Evolutionary conservation across 1,284 basidiomycete genomes (phyloP), one percentile per base, ranked within the genome.

Genomic region (Boletus mariae): DNA sequence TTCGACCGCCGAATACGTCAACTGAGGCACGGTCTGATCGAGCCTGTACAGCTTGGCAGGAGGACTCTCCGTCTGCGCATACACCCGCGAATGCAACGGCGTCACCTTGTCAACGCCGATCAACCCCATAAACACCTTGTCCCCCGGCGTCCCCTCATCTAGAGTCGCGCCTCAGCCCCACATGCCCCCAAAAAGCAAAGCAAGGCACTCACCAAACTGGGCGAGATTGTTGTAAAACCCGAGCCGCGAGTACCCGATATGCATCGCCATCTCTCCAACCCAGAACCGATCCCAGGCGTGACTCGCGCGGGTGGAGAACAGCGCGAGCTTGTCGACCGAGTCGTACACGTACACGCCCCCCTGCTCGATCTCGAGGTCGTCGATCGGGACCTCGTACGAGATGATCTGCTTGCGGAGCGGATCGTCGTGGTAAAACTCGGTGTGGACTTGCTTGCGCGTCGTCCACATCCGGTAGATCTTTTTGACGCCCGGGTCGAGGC

Each of bases 331-430:
- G 2, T 61, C 55, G 41, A 81, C 81, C 62, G 79, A 79, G 62
- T 85, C 83, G 12, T 84, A 70, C 20, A 84, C 73, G 60, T 82
- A 84, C 1, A 80, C 80, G 44, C 81, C 79, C 10, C 81, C 82
- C 52, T 74, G 73, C 5, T 76, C 65, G 47, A 84, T 67, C 62
- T 76, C 81, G 28, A 71, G 49, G 6, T 73, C 74, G n/a, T 71
- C 71, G 0, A 74, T 63, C 1, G 70, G 59, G 7, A 83, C 77
- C 64, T 83, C 75, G 46, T 79, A 74, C 9, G 83, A 73, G 41
- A 79, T 68, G 20, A 80, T 67, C 40, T 67, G 72, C 29, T 68
- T 64, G 31, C 49, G 13, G n/a, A 58, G 59, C 25, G 52, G 56
- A n/a, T 60, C 45, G 23, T 28, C 6, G 13, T 15, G 7, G 25